Conservation (phyloP, 2,329 filamentous ascomycete species). For the Samsoniella hepiali region DNA sequence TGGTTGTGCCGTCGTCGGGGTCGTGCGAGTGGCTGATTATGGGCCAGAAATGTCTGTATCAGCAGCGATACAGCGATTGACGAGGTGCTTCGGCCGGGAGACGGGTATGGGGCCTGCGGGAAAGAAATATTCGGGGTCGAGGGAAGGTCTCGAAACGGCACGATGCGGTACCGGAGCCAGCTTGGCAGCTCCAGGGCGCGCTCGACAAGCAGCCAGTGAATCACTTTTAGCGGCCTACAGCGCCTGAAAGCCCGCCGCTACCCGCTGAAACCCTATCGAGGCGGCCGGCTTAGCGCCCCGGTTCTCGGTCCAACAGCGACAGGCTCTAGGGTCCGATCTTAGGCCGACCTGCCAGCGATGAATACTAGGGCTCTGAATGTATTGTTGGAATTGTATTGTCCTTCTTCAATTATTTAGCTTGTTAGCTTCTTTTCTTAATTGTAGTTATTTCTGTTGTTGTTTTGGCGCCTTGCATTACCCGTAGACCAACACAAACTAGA, state of each 20-base stretch:
- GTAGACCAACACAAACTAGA: not conserved
- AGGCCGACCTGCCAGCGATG: not conserved
- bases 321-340: slow-evolving; percentile 4
- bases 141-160: slow-evolving; percentile 4
- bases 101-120: not conserved
- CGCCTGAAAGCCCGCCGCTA: slow-evolving; percentile 18
- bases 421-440: not conserved
- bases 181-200: not conserved
- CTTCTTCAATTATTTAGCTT: too few relatives aligned
- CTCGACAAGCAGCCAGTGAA: not conserved
- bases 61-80: not conserved
- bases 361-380: not conserved
- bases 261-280: slow-evolving; percentile 20
- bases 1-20: not conserved
- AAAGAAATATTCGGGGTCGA: slow-evolving; percentile 9
- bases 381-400: too few relatives aligned
- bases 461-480: not conserved
- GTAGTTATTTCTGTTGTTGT: not conserved
- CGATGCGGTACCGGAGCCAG: slow-evolving; percentile 15
- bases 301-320: slow-evolving; percentile 1
- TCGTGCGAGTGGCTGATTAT: not conserved
- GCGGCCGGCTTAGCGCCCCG: not conserved
- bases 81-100: not conserved
- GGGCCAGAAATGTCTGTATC: not conserved
- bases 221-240: slow-evolving; percentile 7